phyloP scores from a whole-genome alignment of 495 filamentous ascomycete genomes.

The Tetracladium setigerum region DNA sequence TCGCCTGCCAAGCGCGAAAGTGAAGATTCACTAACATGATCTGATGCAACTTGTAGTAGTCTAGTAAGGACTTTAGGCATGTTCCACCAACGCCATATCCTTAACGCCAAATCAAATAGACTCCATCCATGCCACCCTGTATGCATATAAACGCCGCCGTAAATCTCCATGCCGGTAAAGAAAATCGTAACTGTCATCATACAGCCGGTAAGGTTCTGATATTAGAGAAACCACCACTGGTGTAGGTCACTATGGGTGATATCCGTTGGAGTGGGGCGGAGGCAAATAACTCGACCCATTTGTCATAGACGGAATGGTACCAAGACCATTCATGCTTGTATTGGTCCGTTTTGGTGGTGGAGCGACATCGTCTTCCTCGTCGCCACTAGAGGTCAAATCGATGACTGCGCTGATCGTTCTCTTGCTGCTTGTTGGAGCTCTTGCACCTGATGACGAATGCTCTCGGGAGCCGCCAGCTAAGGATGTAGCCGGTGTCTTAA shows the following conservation, averaged over 20 bases:
- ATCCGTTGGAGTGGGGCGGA: slow-evolving; percentile 1
- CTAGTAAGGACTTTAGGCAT: too few species aligned
- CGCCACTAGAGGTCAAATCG: slow-evolving; percentile 70
- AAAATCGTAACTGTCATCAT: too few species aligned
- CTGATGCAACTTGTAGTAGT: too few species aligned
- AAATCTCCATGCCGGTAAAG: too few species aligned
- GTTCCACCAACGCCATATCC: too few species aligned
- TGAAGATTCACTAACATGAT: too few species aligned
- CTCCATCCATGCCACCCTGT: too few species aligned
- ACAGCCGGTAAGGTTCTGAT: too few species aligned
- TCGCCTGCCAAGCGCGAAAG: too few species aligned
- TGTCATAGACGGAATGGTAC: neutral
- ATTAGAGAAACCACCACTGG: too few species aligned
- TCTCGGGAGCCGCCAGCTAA: slow-evolving; percentile 40
- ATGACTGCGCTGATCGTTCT: slow-evolving; percentile 49
- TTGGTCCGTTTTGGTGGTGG: slow-evolving; percentile 47
- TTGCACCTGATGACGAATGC: slow-evolving; percentile 27
- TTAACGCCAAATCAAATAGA: too few species aligned
- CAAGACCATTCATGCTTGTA: neutral
- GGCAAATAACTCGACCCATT: neutral
- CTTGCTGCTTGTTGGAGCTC: slow-evolving; percentile 8
- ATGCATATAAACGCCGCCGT: too few species aligned
- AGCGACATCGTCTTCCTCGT: slow-evolving; percentile 58
- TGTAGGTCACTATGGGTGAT: neutral
- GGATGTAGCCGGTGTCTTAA: neutral